Base-by-base conservation (phyloP, 2,329 filamentous ascomycete genomes). In the Xylogone sp. region DNA sequence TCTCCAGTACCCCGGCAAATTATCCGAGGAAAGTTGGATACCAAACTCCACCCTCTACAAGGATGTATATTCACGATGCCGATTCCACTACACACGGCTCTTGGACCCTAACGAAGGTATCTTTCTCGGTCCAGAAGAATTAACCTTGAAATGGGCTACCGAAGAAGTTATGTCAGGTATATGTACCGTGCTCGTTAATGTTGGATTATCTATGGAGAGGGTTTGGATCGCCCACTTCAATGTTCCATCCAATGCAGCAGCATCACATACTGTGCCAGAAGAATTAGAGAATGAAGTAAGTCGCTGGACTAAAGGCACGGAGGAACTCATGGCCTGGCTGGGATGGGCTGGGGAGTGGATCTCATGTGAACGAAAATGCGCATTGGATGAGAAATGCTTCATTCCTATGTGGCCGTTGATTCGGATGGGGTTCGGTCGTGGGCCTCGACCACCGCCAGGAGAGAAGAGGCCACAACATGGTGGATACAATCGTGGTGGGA, bases 341-440 rank as follows among this genome's bases (percentile, higher is more conserved):
- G 75, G 75, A 4, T 79, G 75, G 75, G 72, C 71, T 31, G 72
- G 72, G 22, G 70, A 75, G 59, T 75, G 71, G 60, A 64, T 68
- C 1, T 62, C 65, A 8, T 78, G 75, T 52, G 55, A 66, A 2
- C 59, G 67, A 24, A 65, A 66, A 42, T 78, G 75, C 51, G 69
- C 55, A 3, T 68, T 66, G 60, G 68, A 73, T 51, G 71, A 77
- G 57, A 65, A 69, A 12, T 77, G 75, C 56, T 76, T 69, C 53
- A 75, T 78, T 39, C 75, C 75, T 1, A 78, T 78, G 70, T 78
- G 75, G 75, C 75, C 75, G 2, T 54, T 75, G 53, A 53, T 63
- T 8, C 51, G 48, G 3, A 46, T 45, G 24, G 39, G 29, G 29
- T 48, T 42, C 20, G 31, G 48, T n/a, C 24, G 24, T 13, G 42